Evolutionary conservation across 306 rosid species (phyloP), one percentile per base, ranked within the genome.

Genomic region (Gastrolobium villosum): DNA sequence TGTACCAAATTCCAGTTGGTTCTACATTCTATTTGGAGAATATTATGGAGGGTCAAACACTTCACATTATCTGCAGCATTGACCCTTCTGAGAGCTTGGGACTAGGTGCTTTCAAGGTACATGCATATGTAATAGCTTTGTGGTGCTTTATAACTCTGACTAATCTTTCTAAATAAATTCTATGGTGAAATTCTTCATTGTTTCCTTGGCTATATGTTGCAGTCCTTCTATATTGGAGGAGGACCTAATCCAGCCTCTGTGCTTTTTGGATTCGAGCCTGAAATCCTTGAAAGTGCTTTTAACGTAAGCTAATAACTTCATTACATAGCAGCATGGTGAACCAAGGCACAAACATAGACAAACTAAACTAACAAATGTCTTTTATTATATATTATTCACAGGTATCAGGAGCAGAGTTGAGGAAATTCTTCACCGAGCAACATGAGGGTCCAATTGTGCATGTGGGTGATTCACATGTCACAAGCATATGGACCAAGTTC

Each of bases 171-270:
- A 28, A 4, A 30, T 64, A 20, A 20, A 32, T 60, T 6, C 34
- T 3, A 31, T 56, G 34, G 39, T 50, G 39, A 20, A 10, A 40
- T 43, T 36, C 31, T 44, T 54, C 11, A 35, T 34, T 36, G 34
- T 37, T 34, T 39, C 32, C 7, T 67, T 31, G 41, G 9, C 31
- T 61, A 7, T 65, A 44, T 78, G 15, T 56, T 61, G 64, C 74
- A 95, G 99, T 87, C 97, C 4, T 95, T 92, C 88, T 92, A 89
- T 90, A 54, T 92, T 10, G 98, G 91, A 34, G 99, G 99, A 76
- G 99, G 99, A 83, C 40, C 46, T 9, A 32, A 79, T 64, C 97
- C 97, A 10, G 66, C 72, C 0, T 90, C 97, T 4, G 50, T 90
- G 1, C 95, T 92, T 10, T 72, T 98, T 14, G 99, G 99, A 10